Conservation (phyloP, 2,329 filamentous ascomycete species). For the Penicillium hesseltinei region DNA sequence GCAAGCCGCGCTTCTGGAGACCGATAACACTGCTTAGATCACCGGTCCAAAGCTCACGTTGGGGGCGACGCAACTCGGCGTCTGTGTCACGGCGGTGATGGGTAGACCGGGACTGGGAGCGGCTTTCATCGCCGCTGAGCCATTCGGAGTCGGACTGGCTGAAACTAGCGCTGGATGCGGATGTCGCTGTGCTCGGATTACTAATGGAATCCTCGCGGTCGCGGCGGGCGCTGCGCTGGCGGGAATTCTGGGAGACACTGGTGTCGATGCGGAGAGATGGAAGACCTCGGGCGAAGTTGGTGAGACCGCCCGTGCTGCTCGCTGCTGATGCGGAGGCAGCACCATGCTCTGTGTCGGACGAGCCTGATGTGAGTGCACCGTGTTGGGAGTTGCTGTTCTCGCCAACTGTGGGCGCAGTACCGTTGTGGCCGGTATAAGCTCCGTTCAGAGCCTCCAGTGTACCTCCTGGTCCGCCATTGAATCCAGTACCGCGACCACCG, state of each 20-base stretch:
- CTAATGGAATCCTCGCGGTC: slow-evolving; percentile 43
- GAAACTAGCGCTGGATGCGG: slow-evolving; percentile 40
- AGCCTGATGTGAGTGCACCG: slow-evolving; percentile 36
- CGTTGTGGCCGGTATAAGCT: slow-evolving; percentile 27
- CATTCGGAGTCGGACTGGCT: slow-evolving; percentile 40
- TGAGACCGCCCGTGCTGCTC: slow-evolving; percentile 29
- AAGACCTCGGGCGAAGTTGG: slow-evolving; percentile 30
- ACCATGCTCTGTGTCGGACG: slow-evolving; percentile 42
- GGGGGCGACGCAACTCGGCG: slow-evolving; percentile 28
- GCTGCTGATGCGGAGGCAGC: slow-evolving; percentile 26
- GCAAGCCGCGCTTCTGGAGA: slow-evolving; percentile 85
- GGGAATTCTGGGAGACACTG: slow-evolving; percentile 28
- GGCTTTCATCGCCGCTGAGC: slow-evolving; percentile 25
- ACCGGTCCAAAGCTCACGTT: slow-evolving; percentile 70
- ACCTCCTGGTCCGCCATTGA: slow-evolving; percentile 54
- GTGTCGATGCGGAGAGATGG: slow-evolving; percentile 43
- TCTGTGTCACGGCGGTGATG: slow-evolving; percentile 42
- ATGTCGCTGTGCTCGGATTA: slow-evolving; percentile 40
- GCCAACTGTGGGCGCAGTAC: slow-evolving; percentile 20
- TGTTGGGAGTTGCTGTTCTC: slow-evolving; percentile 26
- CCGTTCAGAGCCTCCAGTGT: slow-evolving; percentile 45
- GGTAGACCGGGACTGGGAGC: slow-evolving; percentile 38
- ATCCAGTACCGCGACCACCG: slow-evolving; percentile 79
- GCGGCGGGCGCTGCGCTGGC: slow-evolving; percentile 22
- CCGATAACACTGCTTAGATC: slow-evolving; percentile 84